These are phyloP conservation scores for Hypholoma sublateritium DNA, from an alignment of 768 basidiomycete species.

Conservation along the genomic window DNA sequence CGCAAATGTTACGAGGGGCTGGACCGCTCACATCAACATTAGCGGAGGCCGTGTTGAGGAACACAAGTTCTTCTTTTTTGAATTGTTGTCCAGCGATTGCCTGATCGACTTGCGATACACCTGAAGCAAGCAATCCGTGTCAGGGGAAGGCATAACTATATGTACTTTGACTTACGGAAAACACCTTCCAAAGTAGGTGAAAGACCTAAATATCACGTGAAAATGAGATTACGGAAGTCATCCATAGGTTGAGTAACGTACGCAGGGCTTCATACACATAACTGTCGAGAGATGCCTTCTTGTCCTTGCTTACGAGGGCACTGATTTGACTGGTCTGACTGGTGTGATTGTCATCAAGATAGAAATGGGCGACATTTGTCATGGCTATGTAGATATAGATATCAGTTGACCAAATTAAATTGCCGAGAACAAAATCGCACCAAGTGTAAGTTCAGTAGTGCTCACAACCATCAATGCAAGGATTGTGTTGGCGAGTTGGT, in stretches of 20 bases:
- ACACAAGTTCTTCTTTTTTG: constrained; percentile 53
- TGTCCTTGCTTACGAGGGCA: constrained; percentile 31
- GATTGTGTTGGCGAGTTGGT: constrained; percentile 67
- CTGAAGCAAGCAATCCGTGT: constrained; percentile 19
- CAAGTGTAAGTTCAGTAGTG: constrained; percentile 68
- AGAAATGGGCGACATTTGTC: constrained; percentile 65
- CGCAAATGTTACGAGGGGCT: not conserved
- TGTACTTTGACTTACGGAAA: constrained; percentile 46
- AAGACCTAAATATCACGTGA: constrained; percentile 45
- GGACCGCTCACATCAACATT: constrained; percentile 49
- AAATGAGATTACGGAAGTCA: not conserved
- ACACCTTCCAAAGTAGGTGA: constrained; percentile 74
- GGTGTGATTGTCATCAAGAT: constrained; percentile 51
- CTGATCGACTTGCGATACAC: constrained; percentile 47
- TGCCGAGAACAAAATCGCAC: constrained; percentile 27
- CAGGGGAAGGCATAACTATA: constrained; percentile 2
- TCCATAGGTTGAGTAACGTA: constrained; percentile 32
- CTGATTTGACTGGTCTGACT: constrained; percentile 34
- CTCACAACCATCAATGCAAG: constrained; percentile 69
- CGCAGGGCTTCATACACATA: constrained; percentile 70
- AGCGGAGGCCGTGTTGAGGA: constrained; percentile 60
- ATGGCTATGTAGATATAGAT: constrained; percentile 40
- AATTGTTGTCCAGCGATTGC: constrained; percentile 40
- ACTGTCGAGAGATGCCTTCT: constrained; percentile 44
- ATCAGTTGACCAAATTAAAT: not conserved